Base-by-base conservation (phyloP, 768 basidiomycete species). In the Trametes meyenii region DNA sequence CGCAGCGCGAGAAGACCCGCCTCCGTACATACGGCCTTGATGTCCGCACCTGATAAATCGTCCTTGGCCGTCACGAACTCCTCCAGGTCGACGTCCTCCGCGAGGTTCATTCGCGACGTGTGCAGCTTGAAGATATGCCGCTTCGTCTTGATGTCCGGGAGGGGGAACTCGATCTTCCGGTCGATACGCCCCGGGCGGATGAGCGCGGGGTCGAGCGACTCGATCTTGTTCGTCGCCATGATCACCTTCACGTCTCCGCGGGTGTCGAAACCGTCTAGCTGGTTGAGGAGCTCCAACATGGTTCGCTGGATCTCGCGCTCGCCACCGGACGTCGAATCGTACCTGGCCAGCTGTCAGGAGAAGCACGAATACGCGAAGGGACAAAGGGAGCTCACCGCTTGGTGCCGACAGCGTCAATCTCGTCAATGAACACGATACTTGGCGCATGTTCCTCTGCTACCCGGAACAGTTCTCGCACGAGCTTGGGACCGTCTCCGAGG, bases 201-300 rank as follows among this genome's bases (percentile, higher is more conserved):
- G 62, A 99, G 87, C 17, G 97, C 97, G 56, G 97, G 97, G 75
- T 99, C 97, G 29, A 99, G 84, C 3, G 94, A 88, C 73, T 98
- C 96, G 69, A 99, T 99, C 77, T 84, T 88, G 78, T 99, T 99
- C 5, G 97, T 99, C 13, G 97, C 97, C 97, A 98, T 98, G 74
- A 99, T 98, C 67, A 99, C 96, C 77, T 98, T 99, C 60, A 99
- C 96, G 72, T 98, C 97, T n/a, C 96, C 96, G 58, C 96, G 88
- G 5, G 95, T 95, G 72, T 99, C 97, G 75, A 99, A 98, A n/a
- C 97, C 97, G 69, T 99, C 97, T 42, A 99, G 83, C 76, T 99
- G 97, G 73, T 99, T 99, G 53, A 99, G 85, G 50, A 99, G 83
- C 74, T 99, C 97, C 77, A 98, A 82, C 97, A 99, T 98, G 16